A percentile compares a stretch with the other conserved stretches of the same genome.
These are phyloP conservation scores for Candida koratica DNA, from an alignment of 805 yeast species.

Conservation along the genomic window DNA sequence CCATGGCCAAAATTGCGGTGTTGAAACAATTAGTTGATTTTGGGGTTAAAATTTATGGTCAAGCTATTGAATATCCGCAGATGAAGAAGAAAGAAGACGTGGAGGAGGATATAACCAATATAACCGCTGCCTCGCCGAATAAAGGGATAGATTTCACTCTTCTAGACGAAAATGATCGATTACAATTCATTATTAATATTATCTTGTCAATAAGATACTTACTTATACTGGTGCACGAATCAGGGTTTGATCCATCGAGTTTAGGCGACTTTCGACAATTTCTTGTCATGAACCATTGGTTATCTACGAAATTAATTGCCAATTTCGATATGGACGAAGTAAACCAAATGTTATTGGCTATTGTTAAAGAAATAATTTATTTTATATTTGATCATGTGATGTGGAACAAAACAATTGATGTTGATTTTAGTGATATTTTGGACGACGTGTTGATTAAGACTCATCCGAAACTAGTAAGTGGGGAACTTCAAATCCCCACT, in stretches of 20 bases:
- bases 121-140: neutral
- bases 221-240: constrained; percentile 18
- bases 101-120: constrained; percentile 16
- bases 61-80: constrained; percentile 19
- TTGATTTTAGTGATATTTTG: constrained; percentile 8
- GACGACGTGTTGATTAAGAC: constrained; percentile 11
- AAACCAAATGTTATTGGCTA: constrained; percentile 14
- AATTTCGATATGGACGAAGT: constrained; percentile 12
- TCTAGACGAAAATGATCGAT: constrained; percentile 21
- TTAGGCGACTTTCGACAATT: constrained; percentile 6
- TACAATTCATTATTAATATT: constrained; percentile 23
- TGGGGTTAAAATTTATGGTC: constrained; percentile 20
- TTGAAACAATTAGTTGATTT: constrained; percentile 13
- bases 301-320: constrained; percentile 11
- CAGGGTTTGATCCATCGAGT: neutral
- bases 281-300: constrained; percentile 13
- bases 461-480: constrained; percentile 8
- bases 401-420: neutral
- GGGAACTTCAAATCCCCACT: constrained; percentile 15
- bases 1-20: neutral
- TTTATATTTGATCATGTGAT: constrained; percentile 25
- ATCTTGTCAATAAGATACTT: constrained; percentile 20
- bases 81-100: neutral
- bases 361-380: constrained; percentile 25
- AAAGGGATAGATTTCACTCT: constrained; percentile 10